Conservation (phyloP, 2,329 filamentous ascomycete species). For the Tolypocladium capitatum region DNA sequence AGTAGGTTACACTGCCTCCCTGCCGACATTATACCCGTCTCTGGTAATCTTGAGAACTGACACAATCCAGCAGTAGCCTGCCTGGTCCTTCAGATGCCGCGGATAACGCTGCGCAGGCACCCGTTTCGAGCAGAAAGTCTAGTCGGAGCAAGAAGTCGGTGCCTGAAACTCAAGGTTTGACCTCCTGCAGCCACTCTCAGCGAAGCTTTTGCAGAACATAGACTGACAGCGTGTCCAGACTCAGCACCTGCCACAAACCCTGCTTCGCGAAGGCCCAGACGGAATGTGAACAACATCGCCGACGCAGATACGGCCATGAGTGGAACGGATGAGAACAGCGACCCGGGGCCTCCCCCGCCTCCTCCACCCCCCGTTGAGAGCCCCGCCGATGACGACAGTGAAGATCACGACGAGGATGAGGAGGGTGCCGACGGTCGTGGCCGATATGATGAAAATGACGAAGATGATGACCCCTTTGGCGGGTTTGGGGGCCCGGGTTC, state of each 20-base stretch:
- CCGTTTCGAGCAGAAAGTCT: constrained; percentile 59
- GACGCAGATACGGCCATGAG: constrained; percentile 61
- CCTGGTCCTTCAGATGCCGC: constrained; percentile 48
- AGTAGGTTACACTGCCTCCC: constrained; percentile 31
- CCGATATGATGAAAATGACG: constrained; percentile 44
- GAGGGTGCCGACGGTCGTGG: constrained; percentile 33
- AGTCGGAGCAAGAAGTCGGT: constrained; percentile 54
- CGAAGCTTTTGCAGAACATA: not conserved
- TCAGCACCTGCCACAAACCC: constrained; percentile 20
- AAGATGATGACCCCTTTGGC: constrained; percentile 51
- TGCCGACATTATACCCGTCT: not conserved
- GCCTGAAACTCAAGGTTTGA: constrained; percentile 28
- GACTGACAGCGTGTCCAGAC: constrained; percentile 15
- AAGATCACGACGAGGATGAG: constrained; percentile 15
- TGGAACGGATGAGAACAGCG: constrained; percentile 46
- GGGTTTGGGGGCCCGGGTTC: constrained; percentile 55
- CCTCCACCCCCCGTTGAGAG: constrained; percentile 20
- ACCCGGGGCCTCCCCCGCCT: constrained; percentile 27
- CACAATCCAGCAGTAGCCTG: constrained; percentile 9
- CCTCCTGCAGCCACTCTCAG: not conserved
- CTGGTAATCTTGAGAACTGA: constrained; percentile 3
- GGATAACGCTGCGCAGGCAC: constrained; percentile 42
- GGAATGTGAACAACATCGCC: constrained; percentile 33
- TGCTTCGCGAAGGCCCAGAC: constrained; percentile 36
- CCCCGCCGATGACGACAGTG: constrained; percentile 25